Evolutionary conservation across 2,329 filamentous ascomycete genomes (phyloP), one percentile per base, ranked within the genome.

Genomic region (Canariomyces notabilis): DNA sequence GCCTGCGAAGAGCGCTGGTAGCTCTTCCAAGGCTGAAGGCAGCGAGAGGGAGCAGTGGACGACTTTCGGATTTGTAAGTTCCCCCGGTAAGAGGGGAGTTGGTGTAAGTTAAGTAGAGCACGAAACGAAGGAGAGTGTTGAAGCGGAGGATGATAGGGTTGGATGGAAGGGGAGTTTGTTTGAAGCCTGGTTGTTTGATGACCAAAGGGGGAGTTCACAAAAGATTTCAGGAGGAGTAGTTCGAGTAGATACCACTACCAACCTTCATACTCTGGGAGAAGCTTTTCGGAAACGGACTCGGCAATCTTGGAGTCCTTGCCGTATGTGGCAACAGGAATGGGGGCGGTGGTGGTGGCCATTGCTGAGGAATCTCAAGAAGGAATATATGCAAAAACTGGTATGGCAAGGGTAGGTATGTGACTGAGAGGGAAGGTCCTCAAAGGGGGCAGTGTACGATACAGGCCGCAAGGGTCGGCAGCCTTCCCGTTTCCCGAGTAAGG

Each of bases 231-330:
- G 21, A 16, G 15, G 32, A 7, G 20, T n/a, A 34, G 19, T 20
- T 21, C 33, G 21, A 35, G 5, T 36, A 40, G 18, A 31, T 5
- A 16, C 9, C 14, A 40, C 8, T 5, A 46, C 46, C 2, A 18
- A 57, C 56, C 51, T 38, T 56, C 56, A 43, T 49, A 46, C 22
- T 57, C 51, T 6, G 55, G 56, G 6, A 59, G 49, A 6, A 58
- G 39, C 38, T 58, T 57, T 40, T 59, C 57, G 8, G 44, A 40
- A 29, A 61, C 56, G 11, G 47, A 29, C 39, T 44, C 44, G 20
- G 57, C 57, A 8, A 59, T 53, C 50, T 57, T 54, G 26, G 47
- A 43, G 46, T 61, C 57, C 4, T 42, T 49, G 37, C 55, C 55
- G 34, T 54, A 53, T 19, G 51, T 51, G 16, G 46, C 56, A 11